Evolutionary conservation across 352 stramenopile species (phyloP), one percentile per base, ranked within the genome.

Genomic region (Pythium pyrilobum): DNA sequence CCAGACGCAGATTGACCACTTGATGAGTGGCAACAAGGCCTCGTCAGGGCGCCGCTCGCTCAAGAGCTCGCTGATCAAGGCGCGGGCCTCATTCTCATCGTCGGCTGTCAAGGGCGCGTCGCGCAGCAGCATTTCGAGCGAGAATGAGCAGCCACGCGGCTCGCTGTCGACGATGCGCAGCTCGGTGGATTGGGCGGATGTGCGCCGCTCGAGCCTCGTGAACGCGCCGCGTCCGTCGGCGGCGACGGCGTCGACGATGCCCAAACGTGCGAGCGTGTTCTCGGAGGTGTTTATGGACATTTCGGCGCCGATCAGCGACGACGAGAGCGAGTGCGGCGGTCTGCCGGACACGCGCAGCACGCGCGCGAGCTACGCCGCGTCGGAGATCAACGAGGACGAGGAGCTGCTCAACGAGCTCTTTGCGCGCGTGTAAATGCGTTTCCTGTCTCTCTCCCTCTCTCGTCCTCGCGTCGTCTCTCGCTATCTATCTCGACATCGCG

Each of bases 1-100:
- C 32, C 71, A 87, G 47, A 71, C 59, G 33, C 71, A 82, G 58
- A 52, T 86, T 29, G 69, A 87, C 40, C 48, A 71, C 25, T 62
- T 81, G 16, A 64, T 87, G 53, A 50, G 31, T 13, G 33, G 29
- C 20, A 52, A 67, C 28, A 62, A 67, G 46, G 18, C 38, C 1
- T 29, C 49, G 28, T 51, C 57, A 4, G 45, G 53, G 25, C 60
- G 45, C 36, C 53, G 53, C 20, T 67, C 52, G 47, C 37, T 62
- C 33, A 58, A 56, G 39, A 63, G 23, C 27, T 61, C 47, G 9
- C 37, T 62, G 21, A 28, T 63, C n/a, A 67, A 67, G 52, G 39
- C 24, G n/a, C 60, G 53, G 40, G 27, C 47, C 10, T 67, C 60
- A 11, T 47, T 62, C 21, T 57, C 44, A 8, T 61, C 59, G 20